Evolutionary conservation across 2,329 filamentous ascomycete species (phyloP).

Genomic region (Paraphoma sp.): DNA sequence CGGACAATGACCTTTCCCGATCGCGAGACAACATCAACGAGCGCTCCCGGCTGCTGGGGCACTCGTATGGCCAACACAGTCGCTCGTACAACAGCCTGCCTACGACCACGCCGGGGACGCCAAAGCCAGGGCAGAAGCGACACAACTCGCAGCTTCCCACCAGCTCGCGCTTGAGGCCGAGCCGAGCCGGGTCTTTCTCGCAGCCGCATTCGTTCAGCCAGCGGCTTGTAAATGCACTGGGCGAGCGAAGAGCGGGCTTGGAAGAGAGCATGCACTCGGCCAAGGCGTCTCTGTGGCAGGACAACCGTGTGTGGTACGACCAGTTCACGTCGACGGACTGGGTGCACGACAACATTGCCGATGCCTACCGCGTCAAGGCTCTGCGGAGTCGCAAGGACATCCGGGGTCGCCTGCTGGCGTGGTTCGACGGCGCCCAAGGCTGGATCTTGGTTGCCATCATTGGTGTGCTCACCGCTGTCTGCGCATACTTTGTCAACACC

Average conservation of each 20-base stretch:
- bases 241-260: constrained; percentile 55
- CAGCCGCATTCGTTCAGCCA: constrained; percentile 44
- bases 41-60: constrained; percentile 55
- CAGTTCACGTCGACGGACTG: constrained; percentile 98
- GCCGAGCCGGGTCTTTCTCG: constrained; percentile 43
- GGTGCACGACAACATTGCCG: constrained; percentile 97
- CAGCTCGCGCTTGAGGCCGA: constrained; percentile 39
- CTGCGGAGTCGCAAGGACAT: constrained; percentile 83
- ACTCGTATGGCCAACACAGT: constrained; percentile 36
- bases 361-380: constrained; percentile 86
- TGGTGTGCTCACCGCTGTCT: constrained; percentile 80
- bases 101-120: constrained; percentile 49
- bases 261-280: constrained; percentile 66
- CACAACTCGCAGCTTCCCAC: constrained; percentile 45
- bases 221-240: constrained; percentile 67
- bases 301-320: constrained; percentile 97
- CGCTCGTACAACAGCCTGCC: constrained; percentile 54
- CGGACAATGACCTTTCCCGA: constrained; percentile 43
- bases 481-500: constrained; percentile 90
- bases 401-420: constrained; percentile 75
- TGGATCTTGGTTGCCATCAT: constrained; percentile 94
- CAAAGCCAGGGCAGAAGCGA: constrained; percentile 47
- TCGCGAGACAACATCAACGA: constrained; percentile 51
- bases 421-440: constrained; percentile 87
- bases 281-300: constrained; percentile 70